Base-by-base conservation (phyloP, 441 rosid genomes). In the Populus tomentosa region DNA sequence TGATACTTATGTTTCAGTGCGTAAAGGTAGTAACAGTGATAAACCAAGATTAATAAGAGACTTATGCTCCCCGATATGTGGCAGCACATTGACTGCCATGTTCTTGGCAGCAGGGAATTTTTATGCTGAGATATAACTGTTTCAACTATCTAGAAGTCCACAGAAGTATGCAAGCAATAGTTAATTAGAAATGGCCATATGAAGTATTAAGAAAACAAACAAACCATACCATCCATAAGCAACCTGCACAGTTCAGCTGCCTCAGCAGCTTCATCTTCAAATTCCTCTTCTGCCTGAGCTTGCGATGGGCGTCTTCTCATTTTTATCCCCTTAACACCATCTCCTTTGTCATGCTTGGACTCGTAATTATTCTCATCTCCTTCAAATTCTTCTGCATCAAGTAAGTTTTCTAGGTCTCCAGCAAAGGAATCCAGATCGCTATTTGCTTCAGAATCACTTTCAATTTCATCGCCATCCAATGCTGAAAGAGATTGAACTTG, bases 381-480 rank as follows among this genome's bases (percentile, higher is more conserved):
- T 56, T 91, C 98, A 82, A 74, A 94, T 86, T 97, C 98, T 87
- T 94, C 98, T 3, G 98, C 99, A 85, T 94, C 98, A 82, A 94
- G 99, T 87, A 97, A 86, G 86, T 94, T 94, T 86, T 97, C 98
- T 67, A 97, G 87, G 80, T 97, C 99, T 50, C 98, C 98, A 35
- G 98, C 99, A 86, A 94, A 97, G 77, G 99, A 94, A 90, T 97
- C 99, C 79, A 97, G 90, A 79, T 95, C 99, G 87, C 99, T 97
- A 76, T 93, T 92, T 61, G 98, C 97, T 81, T 94, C 98, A 74
- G 94, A 90, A 75, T 97, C 98, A 40, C 99, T 94, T 79, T 88
- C 97, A 85, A 86, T 89, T 79, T 94, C 98, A 80, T 92, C 98
- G 78, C 89, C 92, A 82, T 94, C 94, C 78, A 82, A 85, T 65